A percentile compares a stretch with the other conserved stretches of the same genome.
phyloP scores from a whole-genome alignment of 306 rosid genomes.

The Rosa multiflora region DNA sequence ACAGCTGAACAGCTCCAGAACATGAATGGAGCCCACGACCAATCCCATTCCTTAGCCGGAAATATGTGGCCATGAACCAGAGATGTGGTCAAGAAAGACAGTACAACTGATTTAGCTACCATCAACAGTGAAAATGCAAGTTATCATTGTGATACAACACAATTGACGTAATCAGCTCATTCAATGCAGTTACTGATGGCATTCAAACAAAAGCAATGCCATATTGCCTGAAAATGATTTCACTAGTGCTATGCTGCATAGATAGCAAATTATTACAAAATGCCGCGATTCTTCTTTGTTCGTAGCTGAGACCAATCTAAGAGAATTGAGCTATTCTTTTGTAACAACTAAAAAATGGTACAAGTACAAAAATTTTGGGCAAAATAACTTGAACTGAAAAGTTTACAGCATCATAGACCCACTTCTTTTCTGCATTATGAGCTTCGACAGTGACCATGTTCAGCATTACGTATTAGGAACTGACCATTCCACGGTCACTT shows the following conservation, averaged over 20 bases:
- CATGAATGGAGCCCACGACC: no score
- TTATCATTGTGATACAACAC: not conserved
- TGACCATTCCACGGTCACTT: conserved; percentile 33
- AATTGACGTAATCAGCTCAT: not conserved
- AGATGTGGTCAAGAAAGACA: not conserved
- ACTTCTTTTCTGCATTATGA: conserved; percentile 1
- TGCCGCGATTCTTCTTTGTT: not conserved
- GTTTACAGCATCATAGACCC: not conserved
- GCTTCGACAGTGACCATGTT: not conserved
- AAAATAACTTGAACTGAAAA: not conserved
- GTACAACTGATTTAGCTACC: not conserved
- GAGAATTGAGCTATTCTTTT: not conserved
- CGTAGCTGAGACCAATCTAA: not conserved
- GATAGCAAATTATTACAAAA: conserved; percentile 7
- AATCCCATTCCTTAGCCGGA: not conserved
- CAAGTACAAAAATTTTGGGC: conserved; percentile 5
- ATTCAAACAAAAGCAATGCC: not conserved
- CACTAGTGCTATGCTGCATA: not conserved
- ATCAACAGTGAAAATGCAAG: not conserved
- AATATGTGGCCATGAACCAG: not conserved
- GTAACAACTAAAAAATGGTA: not conserved
- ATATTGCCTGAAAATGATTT: not conserved
- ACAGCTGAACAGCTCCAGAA: no score
- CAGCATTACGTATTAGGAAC: not conserved
- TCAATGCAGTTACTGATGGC: not conserved